These are phyloP conservation scores for Talaromyces sp. DNA, from an alignment of 2,329 filamentous ascomycete species.

Conservation along the genomic window DNA sequence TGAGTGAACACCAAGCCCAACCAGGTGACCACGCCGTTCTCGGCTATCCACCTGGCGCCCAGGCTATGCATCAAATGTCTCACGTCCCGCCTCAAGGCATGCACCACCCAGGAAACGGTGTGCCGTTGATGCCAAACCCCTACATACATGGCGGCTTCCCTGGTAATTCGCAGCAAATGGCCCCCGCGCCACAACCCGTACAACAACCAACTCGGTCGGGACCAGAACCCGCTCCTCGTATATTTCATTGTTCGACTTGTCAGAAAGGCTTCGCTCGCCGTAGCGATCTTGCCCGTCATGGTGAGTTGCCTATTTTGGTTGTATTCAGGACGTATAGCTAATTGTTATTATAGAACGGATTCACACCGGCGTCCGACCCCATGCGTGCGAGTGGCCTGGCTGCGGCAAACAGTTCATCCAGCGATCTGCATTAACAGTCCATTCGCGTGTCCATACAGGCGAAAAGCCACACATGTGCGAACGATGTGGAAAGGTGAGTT, in stretches of 20 bases:
- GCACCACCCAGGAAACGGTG: slow-evolving; percentile 43
- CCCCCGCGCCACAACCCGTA: slow-evolving; percentile 34
- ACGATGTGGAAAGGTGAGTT: slow-evolving; percentile 82
- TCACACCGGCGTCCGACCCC: slow-evolving; percentile 83
- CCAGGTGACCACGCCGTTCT: slow-evolving; percentile 52
- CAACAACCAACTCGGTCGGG: slow-evolving; percentile 33
- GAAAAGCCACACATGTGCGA: slow-evolving; percentile 99
- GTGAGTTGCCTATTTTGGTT: slow-evolving; percentile 51
- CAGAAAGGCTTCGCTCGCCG: slow-evolving; percentile 86
- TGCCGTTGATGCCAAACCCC: slow-evolving; percentile 52
- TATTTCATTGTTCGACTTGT: slow-evolving; percentile 86
- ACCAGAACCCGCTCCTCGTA: slow-evolving; percentile 56
- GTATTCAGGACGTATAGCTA: neutral
- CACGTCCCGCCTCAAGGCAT: slow-evolving; percentile 39
- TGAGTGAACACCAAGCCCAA: slow-evolving; percentile 55
- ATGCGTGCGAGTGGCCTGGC: slow-evolving; percentile 81
- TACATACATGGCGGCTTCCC: slow-evolving; percentile 48
- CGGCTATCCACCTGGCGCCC: slow-evolving; percentile 54
- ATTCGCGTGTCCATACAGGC: slow-evolving; percentile 90
- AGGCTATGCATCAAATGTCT: slow-evolving; percentile 47
- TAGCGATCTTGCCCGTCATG: slow-evolving; percentile 90
- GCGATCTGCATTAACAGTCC: slow-evolving; percentile 88
- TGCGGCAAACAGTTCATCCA: slow-evolving; percentile 98
- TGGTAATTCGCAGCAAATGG: slow-evolving; percentile 42
- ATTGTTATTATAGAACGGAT: slow-evolving; percentile 69